Percentiles rank a stretch among this genome's conserved stretches.
Conservation (phyloP, 495 filamentous ascomycete species). For the Penicillium roqueforti region DNA sequence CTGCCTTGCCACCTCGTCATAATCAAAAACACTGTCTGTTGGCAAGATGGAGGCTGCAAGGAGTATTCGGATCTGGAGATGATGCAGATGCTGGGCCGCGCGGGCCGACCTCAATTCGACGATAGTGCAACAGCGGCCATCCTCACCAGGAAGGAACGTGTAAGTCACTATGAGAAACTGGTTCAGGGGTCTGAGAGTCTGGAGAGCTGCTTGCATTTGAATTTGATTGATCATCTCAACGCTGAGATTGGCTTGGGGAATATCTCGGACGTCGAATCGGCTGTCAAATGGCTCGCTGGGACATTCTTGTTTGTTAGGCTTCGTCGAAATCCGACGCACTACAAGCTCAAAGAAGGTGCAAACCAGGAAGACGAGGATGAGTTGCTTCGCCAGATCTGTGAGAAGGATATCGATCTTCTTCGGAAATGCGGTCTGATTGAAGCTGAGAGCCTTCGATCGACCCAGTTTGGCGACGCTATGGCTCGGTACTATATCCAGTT, state of each 20-base stretch:
- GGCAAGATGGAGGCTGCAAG: conserved; percentile 56
- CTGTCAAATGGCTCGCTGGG: conserved; percentile 76
- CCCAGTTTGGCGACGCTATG: conserved; percentile 85
- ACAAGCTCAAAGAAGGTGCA: conserved; percentile 62
- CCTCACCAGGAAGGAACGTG: conserved; percentile 68
- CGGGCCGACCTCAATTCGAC: conserved; percentile 91
- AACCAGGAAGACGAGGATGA: conserved; percentile 56
- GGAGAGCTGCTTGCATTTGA: conserved; percentile 83
- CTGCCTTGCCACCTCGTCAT: conserved; percentile 90
- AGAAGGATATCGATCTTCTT: conserved; percentile 69
- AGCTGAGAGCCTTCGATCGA: conserved; percentile 53
- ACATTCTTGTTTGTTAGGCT: conserved; percentile 88
- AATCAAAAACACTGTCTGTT: conserved; percentile 83
- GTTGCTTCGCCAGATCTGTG: conserved; percentile 73
- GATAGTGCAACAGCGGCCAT: conserved; percentile 81
- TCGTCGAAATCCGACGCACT: conserved; percentile 72
- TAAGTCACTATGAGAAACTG: conserved; percentile 72
- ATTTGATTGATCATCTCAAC: conserved; percentile 90
- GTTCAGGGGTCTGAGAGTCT: conserved; percentile 76
- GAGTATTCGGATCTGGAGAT: conserved; percentile 92
- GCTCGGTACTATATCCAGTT: conserved; percentile 90
- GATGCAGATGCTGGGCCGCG: conserved; percentile 97
- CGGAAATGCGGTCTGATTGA: conserved; percentile 58
- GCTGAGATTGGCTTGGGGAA: conserved; percentile 87
- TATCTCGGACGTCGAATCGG: conserved; percentile 63